Base-by-base conservation (phyloP, 164 flowering plant species). In the Santalum album region DNA sequence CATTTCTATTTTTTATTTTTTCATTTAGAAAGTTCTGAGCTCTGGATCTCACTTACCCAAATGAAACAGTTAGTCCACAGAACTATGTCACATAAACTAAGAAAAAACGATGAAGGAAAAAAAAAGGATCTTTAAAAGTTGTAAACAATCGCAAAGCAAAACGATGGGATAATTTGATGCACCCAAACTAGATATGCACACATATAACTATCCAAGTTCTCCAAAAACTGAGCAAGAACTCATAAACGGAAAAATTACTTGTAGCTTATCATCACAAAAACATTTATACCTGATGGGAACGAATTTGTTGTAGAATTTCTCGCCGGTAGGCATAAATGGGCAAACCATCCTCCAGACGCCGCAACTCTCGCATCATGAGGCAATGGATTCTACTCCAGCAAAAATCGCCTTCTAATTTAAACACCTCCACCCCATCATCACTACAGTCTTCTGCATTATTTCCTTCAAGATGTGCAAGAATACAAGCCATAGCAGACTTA, bases 331-430 rank as follows among this genome's bases (percentile, higher is more conserved):
- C 73, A 59, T 82, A 86, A 49, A 90, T 77, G 0, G 95, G 95
- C 65, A 90, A 62, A 3, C 90, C 84, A 29, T 68, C 92, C 7
- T 78, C 80, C 21, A 90, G 71, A 66, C 99, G 54, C 49, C 73
- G 60, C 39, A 81, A 65, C 61, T 92, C 97, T 62, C 97, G 58
- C 66, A 48, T 29, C 43, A 90, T 67, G 49, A 82, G 20, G 24
- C 49, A 35, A 60, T 78, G 70, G 58, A 87, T 64, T 56, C 56
- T 70, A 15, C 52, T 38, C 95, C 90, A 85, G 57, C 78, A 62
- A 29, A 62, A 50, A 12, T 58, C 66, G 12, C 66, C 72, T 11
- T 29, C 44, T 22, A 75, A 65, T 53, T 47, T 44, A 50, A 83
- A 69, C 40, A 54, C 60, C 22, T 61, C 57, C 26, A 32, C 55